Percentiles rank a stretch among this genome's conserved stretches.
Conservation (phyloP, 495 filamentous ascomycete species). For the Trichocladium uniseriatum region DNA sequence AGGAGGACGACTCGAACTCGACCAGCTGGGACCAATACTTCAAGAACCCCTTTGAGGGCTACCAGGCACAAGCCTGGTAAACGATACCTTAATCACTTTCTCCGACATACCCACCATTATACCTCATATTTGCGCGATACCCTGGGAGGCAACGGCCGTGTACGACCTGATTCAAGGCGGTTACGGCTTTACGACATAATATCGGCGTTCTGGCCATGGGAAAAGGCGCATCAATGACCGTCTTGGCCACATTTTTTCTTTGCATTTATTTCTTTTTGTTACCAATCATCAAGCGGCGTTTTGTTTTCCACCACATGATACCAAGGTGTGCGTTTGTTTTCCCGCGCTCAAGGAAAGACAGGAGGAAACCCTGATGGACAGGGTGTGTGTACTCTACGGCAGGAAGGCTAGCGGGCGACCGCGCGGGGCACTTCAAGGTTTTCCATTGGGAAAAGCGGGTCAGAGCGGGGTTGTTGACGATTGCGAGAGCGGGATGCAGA, state of each 20-base stretch:
- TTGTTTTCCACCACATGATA: slow-evolving; percentile 21
- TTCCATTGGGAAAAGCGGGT: neutral
- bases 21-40: slow-evolving; percentile 46
- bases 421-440: neutral
- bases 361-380: neutral
- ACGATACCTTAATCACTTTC: slow-evolving; percentile 9
- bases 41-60: slow-evolving; percentile 39
- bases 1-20: slow-evolving; percentile 34
- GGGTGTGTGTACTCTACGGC: neutral
- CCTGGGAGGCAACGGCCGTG: slow-evolving; percentile 24
- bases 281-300: slow-evolving; percentile 16
- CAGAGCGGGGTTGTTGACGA: neutral
- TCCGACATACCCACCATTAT: slow-evolving; percentile 1
- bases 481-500: neutral
- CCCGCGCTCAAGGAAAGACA: neutral
- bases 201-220: slow-evolving; percentile 4
- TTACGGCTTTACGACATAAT: slow-evolving; percentile 34
- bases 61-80: slow-evolving; percentile 49
- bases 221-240: neutral
- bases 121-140: slow-evolving; percentile 21
- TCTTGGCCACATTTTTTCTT: neutral
- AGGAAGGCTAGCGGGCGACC: slow-evolving; percentile 1
- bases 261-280: slow-evolving; percentile 10
- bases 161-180: slow-evolving; percentile 33
- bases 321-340: slow-evolving; percentile 18